Evolutionary conservation across 2,329 filamentous ascomycete genomes (phyloP).

Genomic region (Bisporella sp.): DNA sequence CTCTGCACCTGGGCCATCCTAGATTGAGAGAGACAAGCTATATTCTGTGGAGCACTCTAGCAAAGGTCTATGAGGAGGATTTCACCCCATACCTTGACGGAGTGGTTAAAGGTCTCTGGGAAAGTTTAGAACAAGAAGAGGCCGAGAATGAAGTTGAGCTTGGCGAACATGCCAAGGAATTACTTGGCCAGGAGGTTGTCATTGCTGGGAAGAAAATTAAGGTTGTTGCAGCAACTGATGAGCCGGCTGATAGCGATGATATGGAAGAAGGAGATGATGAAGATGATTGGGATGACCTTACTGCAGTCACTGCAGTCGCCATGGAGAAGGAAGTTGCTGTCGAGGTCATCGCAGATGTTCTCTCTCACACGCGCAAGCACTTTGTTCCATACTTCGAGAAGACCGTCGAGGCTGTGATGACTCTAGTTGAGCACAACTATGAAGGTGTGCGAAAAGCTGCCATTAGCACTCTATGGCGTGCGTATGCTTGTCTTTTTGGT

Average conservation of each 20-base stretch:
- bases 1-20: constrained; percentile 79
- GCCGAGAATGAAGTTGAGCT: constrained; percentile 71
- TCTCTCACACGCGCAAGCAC: constrained; percentile 75
- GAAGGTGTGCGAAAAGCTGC: constrained; percentile 91
- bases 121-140: constrained; percentile 84
- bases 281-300: constrained; percentile 77
- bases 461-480: constrained; percentile 85
- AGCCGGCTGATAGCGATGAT: constrained; percentile 52
- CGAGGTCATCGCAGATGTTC: constrained; percentile 88
- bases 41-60: constrained; percentile 90
- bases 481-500: constrained; percentile 85
- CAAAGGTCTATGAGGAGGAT: constrained; percentile 84
- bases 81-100: constrained; percentile 73
- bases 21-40: constrained; percentile 93
- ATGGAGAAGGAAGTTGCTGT: constrained; percentile 97
- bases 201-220: constrained; percentile 82
- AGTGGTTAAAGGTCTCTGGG: constrained; percentile 73
- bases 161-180: constrained; percentile 65
- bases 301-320: constrained; percentile 79
- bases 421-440: constrained; percentile 80
- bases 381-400: constrained; percentile 83
- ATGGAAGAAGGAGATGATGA: constrained; percentile 66
- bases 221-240: constrained; percentile 58
- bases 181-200: constrained; percentile 69
- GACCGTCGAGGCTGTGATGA: constrained; percentile 73